Base-by-base conservation (phyloP, 495 filamentous ascomycete genomes). In the Podospora sp. region DNA sequence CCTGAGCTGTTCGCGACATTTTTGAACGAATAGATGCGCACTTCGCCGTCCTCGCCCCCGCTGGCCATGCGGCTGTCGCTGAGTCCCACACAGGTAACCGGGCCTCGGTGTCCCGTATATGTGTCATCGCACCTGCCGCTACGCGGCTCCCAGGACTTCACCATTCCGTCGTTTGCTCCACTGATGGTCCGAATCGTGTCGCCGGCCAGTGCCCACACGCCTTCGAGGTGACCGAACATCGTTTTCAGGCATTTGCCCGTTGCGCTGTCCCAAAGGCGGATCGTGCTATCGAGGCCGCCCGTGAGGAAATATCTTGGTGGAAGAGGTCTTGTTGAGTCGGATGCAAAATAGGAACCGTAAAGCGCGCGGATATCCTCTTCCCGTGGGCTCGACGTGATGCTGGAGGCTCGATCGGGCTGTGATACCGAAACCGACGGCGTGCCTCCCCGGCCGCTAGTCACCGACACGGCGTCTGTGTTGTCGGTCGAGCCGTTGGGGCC, bases 141-240 rank as follows among this genome's bases (percentile, higher is more conserved):
- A 71, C 92, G 82, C 27, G 94, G 89, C 79, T 98, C 94, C 96
- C 96, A 99, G 46, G 96, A 90, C 76, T 97, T 97, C 60, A 97
- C 91, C 88, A 94, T 97, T 46, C 91, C 87, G 78, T 99, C 95
- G 77, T 97, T 90, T 36, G 91, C 90, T 12, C 94, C 95, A 62
- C 89, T 91, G 36, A 97, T 92, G 29, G 97, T 87, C 18, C 95
- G 88, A 36, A 99, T 82, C 0, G 91, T 93, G 75, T 99, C 96
- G 1, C 92, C 96, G 1, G 92, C 94, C 6, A 99, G 84, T 11
- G 91, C 90, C 95, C 95, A 99, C 24, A 99, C 89, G 25, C 95
- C 95, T 76, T 98, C 95, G 24, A 99, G 82, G 69, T 99, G 95
- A 0, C 95, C 95, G 67, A 98, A 99, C 79, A 97, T 94, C 4